Conservation (phyloP, 257 asterid species). For the Jacaranda copaia region DNA sequence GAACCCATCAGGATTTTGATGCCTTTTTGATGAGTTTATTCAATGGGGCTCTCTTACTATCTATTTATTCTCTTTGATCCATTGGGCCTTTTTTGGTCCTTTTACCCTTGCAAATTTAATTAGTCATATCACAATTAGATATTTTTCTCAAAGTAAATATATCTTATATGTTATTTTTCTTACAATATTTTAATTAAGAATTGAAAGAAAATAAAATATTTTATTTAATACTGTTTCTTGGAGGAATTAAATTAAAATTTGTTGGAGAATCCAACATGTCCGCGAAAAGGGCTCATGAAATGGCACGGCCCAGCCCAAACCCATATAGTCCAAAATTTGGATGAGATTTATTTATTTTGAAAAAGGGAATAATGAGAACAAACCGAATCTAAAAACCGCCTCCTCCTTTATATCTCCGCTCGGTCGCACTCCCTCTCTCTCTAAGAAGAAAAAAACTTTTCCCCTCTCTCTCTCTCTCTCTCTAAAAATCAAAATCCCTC, state of each 20-base stretch:
- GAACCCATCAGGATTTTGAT: no score
- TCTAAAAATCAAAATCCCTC: conserved; percentile 35
- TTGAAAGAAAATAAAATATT: background rate
- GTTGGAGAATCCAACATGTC: background rate
- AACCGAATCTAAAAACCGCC: conserved; percentile 21
- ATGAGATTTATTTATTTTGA: no score
- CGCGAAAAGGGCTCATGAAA: background rate
- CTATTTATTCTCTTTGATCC: no score
- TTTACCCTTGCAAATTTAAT: no score
- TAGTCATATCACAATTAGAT: no score
- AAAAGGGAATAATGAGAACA: background rate
- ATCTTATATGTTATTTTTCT: no score
- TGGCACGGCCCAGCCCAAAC: background rate
- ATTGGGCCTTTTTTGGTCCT: no score
- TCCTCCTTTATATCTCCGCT: conserved; percentile 19
- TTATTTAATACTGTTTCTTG: background rate
- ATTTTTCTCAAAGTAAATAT: no score
- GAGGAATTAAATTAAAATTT: background rate
- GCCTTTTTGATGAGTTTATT: no score
- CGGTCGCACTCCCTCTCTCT: conserved; percentile 24
- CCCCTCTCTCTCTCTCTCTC: conserved; percentile 30
- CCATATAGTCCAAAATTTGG: background rate
- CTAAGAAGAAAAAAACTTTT: background rate
- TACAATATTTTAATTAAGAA: background rate
- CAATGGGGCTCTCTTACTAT: no score